Conservation (phyloP, 2,329 filamentous ascomycete species). For the Ophiocordyceps camponoti-floridani region DNA sequence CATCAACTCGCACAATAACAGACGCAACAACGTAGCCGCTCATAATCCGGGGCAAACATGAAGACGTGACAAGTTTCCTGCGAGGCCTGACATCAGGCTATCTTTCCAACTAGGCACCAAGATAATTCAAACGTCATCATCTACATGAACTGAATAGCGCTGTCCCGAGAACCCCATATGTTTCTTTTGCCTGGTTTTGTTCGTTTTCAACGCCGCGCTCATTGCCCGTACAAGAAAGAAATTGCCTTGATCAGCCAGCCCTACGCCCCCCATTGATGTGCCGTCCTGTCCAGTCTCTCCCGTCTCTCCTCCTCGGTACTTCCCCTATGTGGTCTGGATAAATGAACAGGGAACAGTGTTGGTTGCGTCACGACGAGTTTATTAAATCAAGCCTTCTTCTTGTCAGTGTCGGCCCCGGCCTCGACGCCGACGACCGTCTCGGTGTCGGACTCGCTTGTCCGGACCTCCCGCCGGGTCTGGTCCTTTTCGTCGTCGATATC, state of each 20-base stretch:
- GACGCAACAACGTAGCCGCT: too few species aligned
- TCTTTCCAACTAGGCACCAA: too few species aligned
- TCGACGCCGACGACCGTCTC: not conserved
- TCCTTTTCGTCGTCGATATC: constrained; percentile 29
- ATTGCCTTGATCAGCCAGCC: too few species aligned
- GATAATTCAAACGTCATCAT: too few species aligned
- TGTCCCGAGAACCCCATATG: not conserved
- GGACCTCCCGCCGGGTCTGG: constrained; percentile 6
- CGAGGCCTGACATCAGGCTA: too few species aligned
- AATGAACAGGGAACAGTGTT: not conserved
- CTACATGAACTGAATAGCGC: too few species aligned
- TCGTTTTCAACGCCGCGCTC: not conserved
- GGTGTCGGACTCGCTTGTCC: constrained; percentile 1
- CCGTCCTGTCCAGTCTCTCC: not conserved
- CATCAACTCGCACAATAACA: too few species aligned
- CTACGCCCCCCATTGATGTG: too few species aligned
- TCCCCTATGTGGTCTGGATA: not conserved
- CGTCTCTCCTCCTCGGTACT: not conserved
- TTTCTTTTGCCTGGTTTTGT: not conserved
- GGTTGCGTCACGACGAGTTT: not conserved
- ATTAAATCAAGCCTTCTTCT: not conserved
- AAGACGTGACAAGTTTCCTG: too few species aligned
- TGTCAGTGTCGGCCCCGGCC: not conserved
- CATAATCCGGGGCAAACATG: too few species aligned
- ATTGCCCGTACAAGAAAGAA: too few species aligned